Percentiles rank a stretch among this genome's conserved stretches.
Conservation (phyloP, 2,329 filamentous ascomycete species). For the Colletotrichum sp. region DNA sequence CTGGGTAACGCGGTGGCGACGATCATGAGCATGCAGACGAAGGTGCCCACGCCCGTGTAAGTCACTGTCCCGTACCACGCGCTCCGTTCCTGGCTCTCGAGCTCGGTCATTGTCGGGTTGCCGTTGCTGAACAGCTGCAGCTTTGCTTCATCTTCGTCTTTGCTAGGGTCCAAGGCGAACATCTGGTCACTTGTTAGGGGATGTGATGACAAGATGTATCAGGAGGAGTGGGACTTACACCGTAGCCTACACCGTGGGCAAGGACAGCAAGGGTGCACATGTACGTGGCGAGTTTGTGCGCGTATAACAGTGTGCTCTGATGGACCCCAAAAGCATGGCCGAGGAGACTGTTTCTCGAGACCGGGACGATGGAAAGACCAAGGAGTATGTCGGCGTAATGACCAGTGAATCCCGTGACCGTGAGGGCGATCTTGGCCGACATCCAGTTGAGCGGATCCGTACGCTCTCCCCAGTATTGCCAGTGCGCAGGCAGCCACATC, state of each 20-base stretch:
- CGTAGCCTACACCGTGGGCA: slow-evolving; percentile 15
- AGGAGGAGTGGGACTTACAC: neutral
- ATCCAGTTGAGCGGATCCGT: slow-evolving; percentile 12
- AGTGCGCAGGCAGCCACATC: slow-evolving; percentile 11
- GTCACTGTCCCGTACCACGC: slow-evolving; percentile 1
- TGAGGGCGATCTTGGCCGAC: slow-evolving; percentile 10
- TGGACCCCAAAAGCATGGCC: slow-evolving; percentile 15
- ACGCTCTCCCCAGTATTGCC: slow-evolving; percentile 4
- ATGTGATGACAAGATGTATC: neutral
- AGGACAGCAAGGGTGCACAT: neutral
- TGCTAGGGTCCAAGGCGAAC: neutral
- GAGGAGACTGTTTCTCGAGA: slow-evolving; percentile 19
- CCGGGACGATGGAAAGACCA: slow-evolving; percentile 17
- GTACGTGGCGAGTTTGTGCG: slow-evolving; percentile 15
- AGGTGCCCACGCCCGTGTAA: slow-evolving; percentile 5
- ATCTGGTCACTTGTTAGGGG: neutral
- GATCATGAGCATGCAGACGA: neutral
- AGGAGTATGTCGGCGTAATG: slow-evolving; percentile 22
- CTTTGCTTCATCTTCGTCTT: neutral
- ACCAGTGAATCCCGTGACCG: slow-evolving; percentile 14
- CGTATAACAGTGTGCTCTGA: slow-evolving; percentile 19
- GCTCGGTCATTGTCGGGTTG: slow-evolving; percentile 17
- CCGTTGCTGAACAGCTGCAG: slow-evolving; percentile 11
- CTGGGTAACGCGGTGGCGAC: slow-evolving; percentile 12
- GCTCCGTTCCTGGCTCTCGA: neutral